Evolutionary conservation across 2,329 filamentous ascomycete species (phyloP).

Genomic region (Colletotrichum australisinense): DNA sequence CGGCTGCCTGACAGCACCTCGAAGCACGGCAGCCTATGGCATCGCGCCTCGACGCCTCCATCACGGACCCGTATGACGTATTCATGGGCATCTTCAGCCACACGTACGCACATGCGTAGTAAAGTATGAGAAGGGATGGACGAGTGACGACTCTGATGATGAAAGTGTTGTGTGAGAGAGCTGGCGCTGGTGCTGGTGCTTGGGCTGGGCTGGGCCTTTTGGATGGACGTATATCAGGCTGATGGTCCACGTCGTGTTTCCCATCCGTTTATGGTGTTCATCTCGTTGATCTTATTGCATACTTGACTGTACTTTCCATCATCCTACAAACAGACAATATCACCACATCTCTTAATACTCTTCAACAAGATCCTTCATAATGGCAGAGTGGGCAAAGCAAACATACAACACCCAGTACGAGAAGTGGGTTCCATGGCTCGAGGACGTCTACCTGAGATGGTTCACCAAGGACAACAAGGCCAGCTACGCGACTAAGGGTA

Average conservation of each 20-base stretch:
- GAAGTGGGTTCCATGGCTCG: conserved; percentile 80
- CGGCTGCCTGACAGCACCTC: conserved; percentile 2
- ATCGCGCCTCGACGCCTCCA: conserved; percentile 30
- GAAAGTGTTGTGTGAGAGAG: not conserved
- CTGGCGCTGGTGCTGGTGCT: not conserved
- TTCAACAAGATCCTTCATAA: conserved; percentile 34
- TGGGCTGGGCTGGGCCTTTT: not conserved
- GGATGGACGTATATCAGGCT: conserved; percentile 25
- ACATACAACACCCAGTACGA: conserved; percentile 81
- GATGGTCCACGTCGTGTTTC: not conserved
- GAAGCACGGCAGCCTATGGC: conserved; percentile 20
- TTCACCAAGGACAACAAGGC: conserved; percentile 84
- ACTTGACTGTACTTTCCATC: not conserved
- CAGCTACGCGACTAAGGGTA: conserved; percentile 76
- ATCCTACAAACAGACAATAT: not conserved
- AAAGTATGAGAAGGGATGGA: conserved; percentile 15
- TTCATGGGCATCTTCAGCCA: conserved; percentile 30
- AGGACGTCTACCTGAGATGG: conserved; percentile 78
- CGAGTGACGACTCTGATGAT: conserved; percentile 32
- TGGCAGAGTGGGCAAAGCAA: conserved; percentile 67
- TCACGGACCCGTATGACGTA: conserved; percentile 35
- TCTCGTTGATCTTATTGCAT: conserved; percentile 23
- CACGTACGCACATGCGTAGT: conserved; percentile 16
- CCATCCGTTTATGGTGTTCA: conserved; percentile 15
- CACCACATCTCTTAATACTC: not conserved